phyloP scores from a whole-genome alignment of 148 eudicot genomes.

The Polygonum maritimum region DNA sequence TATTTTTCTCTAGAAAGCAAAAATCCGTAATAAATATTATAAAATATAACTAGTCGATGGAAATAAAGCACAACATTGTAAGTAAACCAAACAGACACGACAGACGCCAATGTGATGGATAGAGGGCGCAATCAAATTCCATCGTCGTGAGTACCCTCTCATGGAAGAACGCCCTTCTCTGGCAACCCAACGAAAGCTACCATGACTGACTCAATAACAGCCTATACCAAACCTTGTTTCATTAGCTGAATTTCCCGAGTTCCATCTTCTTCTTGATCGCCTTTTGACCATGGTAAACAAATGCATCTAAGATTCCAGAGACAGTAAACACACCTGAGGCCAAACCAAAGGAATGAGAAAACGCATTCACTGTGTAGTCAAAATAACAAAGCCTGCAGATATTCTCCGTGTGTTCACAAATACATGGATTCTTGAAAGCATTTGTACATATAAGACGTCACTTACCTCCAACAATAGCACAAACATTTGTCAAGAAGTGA shows the following conservation, averaged over 20 bases:
- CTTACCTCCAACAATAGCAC: conserved; percentile 87
- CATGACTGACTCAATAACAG: no score
- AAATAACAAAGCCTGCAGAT: not conserved
- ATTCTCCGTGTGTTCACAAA: not conserved
- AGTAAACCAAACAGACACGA: no score
- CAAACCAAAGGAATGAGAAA: not conserved
- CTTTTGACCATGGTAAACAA: conserved; percentile 84
- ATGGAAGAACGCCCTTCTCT: no score
- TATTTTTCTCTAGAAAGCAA: no score
- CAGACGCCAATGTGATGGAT: no score
- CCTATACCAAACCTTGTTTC: no score
- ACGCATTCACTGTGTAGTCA: not conserved
- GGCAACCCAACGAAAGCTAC: no score
- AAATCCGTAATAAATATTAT: no score
- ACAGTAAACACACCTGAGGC: conserved; percentile 79
- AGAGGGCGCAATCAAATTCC: no score
- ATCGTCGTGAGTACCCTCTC: no score
- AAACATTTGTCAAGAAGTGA: conserved; percentile 87
- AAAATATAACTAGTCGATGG: no score
- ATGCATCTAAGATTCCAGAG: conserved; percentile 80
- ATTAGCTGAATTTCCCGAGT: conserved; percentile 75
- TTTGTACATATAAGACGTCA: not conserved
- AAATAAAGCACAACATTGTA: no score
- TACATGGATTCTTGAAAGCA: not conserved
- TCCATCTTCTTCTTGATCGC: conserved; percentile 95